These are phyloP conservation scores for Hypoxylon rickii DNA, from an alignment of 495 filamentous ascomycete species.

Conservation along the genomic window DNA sequence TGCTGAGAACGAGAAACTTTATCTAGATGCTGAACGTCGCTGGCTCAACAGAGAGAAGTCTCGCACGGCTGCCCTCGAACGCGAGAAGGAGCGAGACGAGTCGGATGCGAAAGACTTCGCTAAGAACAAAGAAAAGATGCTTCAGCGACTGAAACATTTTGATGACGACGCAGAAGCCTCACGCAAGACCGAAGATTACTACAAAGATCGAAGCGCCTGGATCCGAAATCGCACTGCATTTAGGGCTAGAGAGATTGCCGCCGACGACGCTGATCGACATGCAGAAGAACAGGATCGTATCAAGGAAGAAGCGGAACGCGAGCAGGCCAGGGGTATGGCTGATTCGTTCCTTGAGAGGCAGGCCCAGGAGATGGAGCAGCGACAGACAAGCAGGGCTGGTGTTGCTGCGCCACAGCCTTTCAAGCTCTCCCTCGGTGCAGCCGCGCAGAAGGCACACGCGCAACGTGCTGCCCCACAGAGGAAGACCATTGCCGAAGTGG, in stretches of 20 bases:
- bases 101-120: conserved; percentile 73
- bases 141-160: conserved; percentile 77
- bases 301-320: conserved; percentile 69
- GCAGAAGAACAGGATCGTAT: conserved; percentile 76
- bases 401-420: conserved; percentile 76
- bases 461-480: conserved; percentile 67
- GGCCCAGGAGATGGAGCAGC: conserved; percentile 79
- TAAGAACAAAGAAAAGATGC: conserved; percentile 59
- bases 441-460: conserved; percentile 78
- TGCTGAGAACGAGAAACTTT: conserved; percentile 77
- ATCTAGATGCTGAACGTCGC: conserved; percentile 81
- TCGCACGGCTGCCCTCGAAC: conserved; percentile 78
- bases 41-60: conserved; percentile 90
- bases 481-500: conserved; percentile 89
- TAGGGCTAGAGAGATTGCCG: conserved; percentile 69
- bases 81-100: conserved; percentile 77
- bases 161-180: conserved; percentile 82
- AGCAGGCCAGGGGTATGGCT: conserved; percentile 82
- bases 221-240: conserved; percentile 77
- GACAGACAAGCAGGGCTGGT: conserved; percentile 51
- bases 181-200: conserved; percentile 79
- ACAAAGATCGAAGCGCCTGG: conserved; percentile 82
- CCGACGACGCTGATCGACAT: conserved; percentile 80
- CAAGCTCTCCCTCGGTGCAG: conserved; percentile 90
- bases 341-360: conserved; percentile 92